Percentiles rank a stretch among this genome's conserved stretches.
Conservation (phyloP, 2,329 filamentous ascomycete species). For the Fusarium sp. region DNA sequence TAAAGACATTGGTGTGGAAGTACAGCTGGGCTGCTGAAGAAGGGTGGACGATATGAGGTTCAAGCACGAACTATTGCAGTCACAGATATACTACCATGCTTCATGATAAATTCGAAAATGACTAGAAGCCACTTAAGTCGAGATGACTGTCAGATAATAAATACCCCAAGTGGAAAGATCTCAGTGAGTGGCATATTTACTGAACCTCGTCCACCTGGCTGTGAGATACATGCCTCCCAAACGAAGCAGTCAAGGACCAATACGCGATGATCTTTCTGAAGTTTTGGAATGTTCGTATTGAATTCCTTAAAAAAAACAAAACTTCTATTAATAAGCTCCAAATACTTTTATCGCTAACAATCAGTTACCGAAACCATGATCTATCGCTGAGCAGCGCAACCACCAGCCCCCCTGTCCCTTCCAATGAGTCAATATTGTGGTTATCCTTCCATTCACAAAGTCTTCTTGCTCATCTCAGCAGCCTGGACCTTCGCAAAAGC, state of each 20-base stretch:
- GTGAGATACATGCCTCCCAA: background rate
- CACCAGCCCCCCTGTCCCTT: background rate
- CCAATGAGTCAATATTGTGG: background rate
- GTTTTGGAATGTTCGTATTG: background rate
- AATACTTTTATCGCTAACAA: background rate
- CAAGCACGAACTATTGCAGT: too few species aligned
- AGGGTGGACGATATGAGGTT: too few species aligned
- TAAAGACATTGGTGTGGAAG: background rate
- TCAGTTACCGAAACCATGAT: background rate
- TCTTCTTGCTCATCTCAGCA: conserved; percentile 44
- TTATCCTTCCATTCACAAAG: conserved; percentile 5
- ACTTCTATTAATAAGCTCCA: background rate
- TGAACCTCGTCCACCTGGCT: background rate
- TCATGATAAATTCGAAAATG: too few species aligned
- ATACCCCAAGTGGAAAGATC: too few species aligned
- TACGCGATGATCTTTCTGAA: background rate
- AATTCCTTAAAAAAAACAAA: background rate
- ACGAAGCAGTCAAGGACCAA: background rate
- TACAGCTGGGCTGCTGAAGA: background rate
- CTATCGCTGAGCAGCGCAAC: background rate
- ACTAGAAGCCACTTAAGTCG: too few species aligned
- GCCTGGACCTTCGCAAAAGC: conserved; percentile 48
- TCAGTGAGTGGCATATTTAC: too few species aligned
- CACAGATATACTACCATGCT: too few species aligned
- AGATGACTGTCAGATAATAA: too few species aligned